Base-by-base conservation (phyloP, 768 basidiomycete genomes). In the Psilocybe cyanescens region DNA sequence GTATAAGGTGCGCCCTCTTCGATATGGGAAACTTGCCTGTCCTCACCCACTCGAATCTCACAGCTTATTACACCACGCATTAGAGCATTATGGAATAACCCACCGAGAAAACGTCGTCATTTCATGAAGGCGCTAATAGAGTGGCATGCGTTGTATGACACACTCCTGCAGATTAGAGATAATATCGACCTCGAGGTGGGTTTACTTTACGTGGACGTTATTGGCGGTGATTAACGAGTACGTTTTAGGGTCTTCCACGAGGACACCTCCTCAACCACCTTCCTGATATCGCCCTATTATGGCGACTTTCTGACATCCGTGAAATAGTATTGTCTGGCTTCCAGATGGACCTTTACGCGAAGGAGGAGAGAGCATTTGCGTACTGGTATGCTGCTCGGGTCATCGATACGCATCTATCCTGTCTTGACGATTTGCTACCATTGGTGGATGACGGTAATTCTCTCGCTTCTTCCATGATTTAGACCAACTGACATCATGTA, bases 241-340 rank as follows among this genome's bases (percentile, higher is more conserved):
- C 14, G 19, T 44, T 37, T 4, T 35, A 81, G 78, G 68, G 71
- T 47, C 57, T 76, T 14, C 70, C 75, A 3, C 65, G 64, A 33
- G 65, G 71, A 12, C 74, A 80, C 52, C 69, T 83, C 6, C 50
- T 83, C 6, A 60, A 63, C 39, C 76, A 79, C 16, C 58, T 89
- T 7, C 83, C 85, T 1, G 72, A 78, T 5, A 78, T 78, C 0
- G 80, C 85, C 3, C 74, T 87, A 3, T 57, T 83, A n/a, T 86
- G 86, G 80, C 82, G 91, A 47, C 72, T 92, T 16, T 75, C 82
- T 4, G 74, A 81, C 8, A 79, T 91, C 3, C 82, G 85, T 41
- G 91, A 94, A 64, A 78, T 95, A 12, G 72, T 93, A 4, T 76
- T 89, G 47, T 88, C 91, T 1, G 93, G 90, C 2, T 90, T 91